Evolutionary conservation across 2,329 filamentous ascomycete species (phyloP).

Genomic region (Cladophialophora exuberans): DNA sequence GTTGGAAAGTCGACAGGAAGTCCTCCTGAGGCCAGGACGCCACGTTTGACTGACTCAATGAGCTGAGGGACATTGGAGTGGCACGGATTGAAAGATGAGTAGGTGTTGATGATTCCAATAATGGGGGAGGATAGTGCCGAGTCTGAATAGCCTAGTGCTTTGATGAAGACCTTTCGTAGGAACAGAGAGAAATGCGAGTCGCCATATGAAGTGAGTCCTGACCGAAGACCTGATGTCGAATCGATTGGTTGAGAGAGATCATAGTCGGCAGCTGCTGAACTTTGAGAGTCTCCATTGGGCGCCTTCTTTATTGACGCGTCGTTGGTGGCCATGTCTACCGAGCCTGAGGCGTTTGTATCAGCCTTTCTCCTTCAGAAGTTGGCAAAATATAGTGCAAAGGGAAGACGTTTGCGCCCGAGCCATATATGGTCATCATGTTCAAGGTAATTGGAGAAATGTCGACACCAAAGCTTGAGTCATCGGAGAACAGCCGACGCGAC

Average conservation of each 20-base stretch:
- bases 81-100: slow-evolving; percentile 74
- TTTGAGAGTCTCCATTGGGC: background rate
- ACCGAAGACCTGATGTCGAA: slow-evolving; percentile 59
- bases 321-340: slow-evolving; percentile 10
- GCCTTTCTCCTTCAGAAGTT: background rate
- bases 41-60: slow-evolving; percentile 70
- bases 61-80: slow-evolving; percentile 73
- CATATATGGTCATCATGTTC: background rate
- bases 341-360: too few relatives aligned
- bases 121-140: slow-evolving; percentile 71
- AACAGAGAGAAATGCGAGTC: slow-evolving; percentile 77
- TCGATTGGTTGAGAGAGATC: slow-evolving; percentile 60
- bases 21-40: slow-evolving; percentile 68
- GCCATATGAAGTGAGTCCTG: slow-evolving; percentile 69
- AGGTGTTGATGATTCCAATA: slow-evolving; percentile 75
- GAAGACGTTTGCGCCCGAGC: background rate
- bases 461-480: background rate
- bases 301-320: background rate
- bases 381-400: background rate
- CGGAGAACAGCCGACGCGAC: background rate
- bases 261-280: slow-evolving; percentile 52
- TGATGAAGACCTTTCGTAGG: slow-evolving; percentile 76
- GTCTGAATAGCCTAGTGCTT: slow-evolving; percentile 73
- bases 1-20: slow-evolving; percentile 74
- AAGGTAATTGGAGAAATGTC: slow-evolving; percentile 3